These are phyloP conservation scores for Mycena vitilis DNA, from an alignment of 768 basidiomycete genomes.

Conservation along the genomic window DNA sequence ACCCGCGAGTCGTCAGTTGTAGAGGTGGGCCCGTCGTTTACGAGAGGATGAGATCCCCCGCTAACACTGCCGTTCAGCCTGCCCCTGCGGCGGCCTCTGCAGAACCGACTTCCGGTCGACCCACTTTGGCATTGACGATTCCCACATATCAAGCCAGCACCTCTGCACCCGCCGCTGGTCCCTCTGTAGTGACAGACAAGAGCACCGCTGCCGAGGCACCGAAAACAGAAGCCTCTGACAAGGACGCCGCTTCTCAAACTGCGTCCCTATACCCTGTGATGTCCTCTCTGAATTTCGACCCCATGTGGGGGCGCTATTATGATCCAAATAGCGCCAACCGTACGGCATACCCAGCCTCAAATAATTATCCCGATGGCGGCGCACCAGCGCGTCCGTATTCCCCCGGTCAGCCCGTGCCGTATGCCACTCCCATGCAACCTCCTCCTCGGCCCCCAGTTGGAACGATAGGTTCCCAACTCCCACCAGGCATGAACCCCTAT, in stretches of 20 bases:
- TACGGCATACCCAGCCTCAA: not conserved
- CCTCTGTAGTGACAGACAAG: conserved; percentile 1
- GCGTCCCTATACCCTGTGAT: conserved; percentile 17
- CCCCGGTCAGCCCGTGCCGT: conserved; percentile 17
- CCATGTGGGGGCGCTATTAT: conserved; percentile 23
- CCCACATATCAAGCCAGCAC: not conserved
- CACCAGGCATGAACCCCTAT: conserved; percentile 13
- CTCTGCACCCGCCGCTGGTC: not conserved
- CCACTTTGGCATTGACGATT: not conserved
- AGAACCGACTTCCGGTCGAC: not conserved
- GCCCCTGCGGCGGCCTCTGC: not conserved
- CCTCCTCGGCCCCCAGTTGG: conserved; percentile 19
- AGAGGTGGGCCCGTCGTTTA: conserved; percentile 14
- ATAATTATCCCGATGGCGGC: conserved; percentile 7
- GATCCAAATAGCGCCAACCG: conserved; percentile 14
- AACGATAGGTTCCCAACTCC: not conserved
- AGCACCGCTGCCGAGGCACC: not conserved
- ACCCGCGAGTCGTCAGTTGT: conserved; percentile 2
- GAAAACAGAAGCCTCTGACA: conserved; percentile 8
- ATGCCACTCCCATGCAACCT: conserved; percentile 1
- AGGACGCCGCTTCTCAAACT: conserved; percentile 10
- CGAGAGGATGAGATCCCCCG: not conserved
- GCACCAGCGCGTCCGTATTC: conserved; percentile 14
- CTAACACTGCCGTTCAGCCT: conserved; percentile 5
- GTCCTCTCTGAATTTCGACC: conserved; percentile 27